Base-by-base conservation (phyloP, 371 early-diverging fungal species). In the Mortierella sp. region DNA sequence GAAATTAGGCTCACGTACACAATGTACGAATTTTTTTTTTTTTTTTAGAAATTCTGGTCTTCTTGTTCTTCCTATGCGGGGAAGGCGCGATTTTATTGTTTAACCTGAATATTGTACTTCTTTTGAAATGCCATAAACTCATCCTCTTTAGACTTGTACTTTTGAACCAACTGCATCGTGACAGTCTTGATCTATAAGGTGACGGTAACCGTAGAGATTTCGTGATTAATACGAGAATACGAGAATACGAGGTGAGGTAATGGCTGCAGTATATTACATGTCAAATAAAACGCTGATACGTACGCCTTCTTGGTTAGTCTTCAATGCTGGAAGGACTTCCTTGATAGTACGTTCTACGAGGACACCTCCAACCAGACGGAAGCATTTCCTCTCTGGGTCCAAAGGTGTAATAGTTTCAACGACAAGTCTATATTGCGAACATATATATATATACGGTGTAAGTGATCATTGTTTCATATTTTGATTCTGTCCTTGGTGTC, bases 321-420 rank as follows among this genome's bases (percentile, higher is more conserved):
- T 88, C 21, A 98, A 86, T 4, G 95, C 94, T 33, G 98, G 98
- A 52, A 97, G 83, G 10, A 97, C 97, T 71, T 98, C 97, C 70
- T 90, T 89, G 59, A 97, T 94, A 1, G 96, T 96, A 45, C 97
- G 93, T 83, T 98, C 97, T 19, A 97, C 94, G 36, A 98, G 84
- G 5, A 97, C 96, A 62, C 98, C 98, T 59, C 96, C 95, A 50
- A 98, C 92, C 83, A 97, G 87, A 55, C 97, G 91, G 86, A 95
- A 97, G 81, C 97, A 97, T 85, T 96, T 97, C 67, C 98, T 92
- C 64, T 91, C 92, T 47, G 84, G 87, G 45, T 93, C 90, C 77
- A 97, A 86, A 28, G 96, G 95, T 40, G 88, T 83, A 70, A 98
- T 92, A 16, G 98, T 96, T 65, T 98, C 97, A 74, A 97, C 92